Base-by-base conservation (phyloP, 2,329 filamentous ascomycete species). In the Aspergillus viridinutans region DNA sequence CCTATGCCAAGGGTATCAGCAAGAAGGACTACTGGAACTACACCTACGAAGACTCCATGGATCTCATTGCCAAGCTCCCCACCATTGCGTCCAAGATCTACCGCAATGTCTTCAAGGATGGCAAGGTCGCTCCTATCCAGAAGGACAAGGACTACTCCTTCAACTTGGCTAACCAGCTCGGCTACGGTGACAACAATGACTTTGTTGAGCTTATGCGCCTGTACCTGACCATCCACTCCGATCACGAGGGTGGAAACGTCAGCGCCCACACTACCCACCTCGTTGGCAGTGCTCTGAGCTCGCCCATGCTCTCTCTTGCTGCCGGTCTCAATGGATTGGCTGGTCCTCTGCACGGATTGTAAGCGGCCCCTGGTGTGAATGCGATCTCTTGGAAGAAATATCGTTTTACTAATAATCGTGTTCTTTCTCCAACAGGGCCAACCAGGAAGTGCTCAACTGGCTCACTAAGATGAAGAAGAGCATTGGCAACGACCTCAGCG, bases 1-100 rank as follows among this genome's bases (percentile, higher is more conserved):
- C 94, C 72, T 99, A 99, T 76, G 93, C 92, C 73, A 96, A 95
- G 86, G 94, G 94, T 75, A 90, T 99, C 75, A 94, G 93, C 87
- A 99, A 99, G 90, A 90, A 92, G 80, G 92, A 97, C 71, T 99
- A 99, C 90, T 99, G 94, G 94, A 87, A 88, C 80, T 92, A 97
- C 85, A 97, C 92, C 70, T 99, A 95, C 73, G 94, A 99, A 86
- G 94, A 99, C 82, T 94, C 92, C 62, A 97, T 99, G 93, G 93
- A 99, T 81, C 84, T 99, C 77, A 99, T 99, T 77, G 94, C 94
- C 75, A 97, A 97, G 88, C 90, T 99, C 70, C 94, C 94, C 76
- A 97, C 91, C 77, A 97, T 99, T 72, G 94, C 94, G 64, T 84
- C 94, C 64, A 91, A 92, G 82, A 99, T 99, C 85, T 99, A 99